phyloP scores from a whole-genome alignment of 2,329 filamentous ascomycete genomes.

The Thielaviopsis musarum region DNA sequence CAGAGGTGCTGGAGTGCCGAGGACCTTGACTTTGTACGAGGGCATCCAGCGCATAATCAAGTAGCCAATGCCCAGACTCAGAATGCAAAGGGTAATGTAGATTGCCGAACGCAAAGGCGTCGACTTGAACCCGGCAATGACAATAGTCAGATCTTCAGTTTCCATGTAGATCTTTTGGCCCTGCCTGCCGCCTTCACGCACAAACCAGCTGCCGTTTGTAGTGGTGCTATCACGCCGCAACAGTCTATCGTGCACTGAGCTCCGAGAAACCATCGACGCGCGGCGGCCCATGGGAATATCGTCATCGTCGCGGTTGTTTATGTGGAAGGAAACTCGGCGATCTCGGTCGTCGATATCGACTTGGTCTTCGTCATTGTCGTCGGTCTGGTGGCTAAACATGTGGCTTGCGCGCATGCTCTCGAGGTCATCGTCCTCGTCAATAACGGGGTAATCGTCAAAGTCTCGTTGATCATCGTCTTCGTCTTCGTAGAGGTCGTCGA shows the following conservation, averaged over 20 bases:
- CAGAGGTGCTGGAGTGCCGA: slow-evolving; percentile 53
- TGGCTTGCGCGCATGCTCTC: slow-evolving; percentile 19
- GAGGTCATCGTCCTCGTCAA: slow-evolving; percentile 25
- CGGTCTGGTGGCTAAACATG: background rate
- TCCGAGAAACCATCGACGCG: slow-evolving; percentile 42
- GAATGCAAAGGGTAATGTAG: slow-evolving; percentile 54
- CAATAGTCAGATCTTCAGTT: slow-evolving; percentile 87
- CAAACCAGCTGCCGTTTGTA: slow-evolving; percentile 49
- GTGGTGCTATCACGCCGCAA: slow-evolving; percentile 53
- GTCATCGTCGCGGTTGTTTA: slow-evolving; percentile 24
- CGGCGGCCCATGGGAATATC: slow-evolving; percentile 39
- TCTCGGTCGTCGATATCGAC: background rate
- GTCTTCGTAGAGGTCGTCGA: slow-evolving; percentile 17
- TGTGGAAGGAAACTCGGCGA: slow-evolving; percentile 18
- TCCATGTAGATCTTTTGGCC: slow-evolving; percentile 88
- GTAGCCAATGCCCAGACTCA: slow-evolving; percentile 64
- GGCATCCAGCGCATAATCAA: slow-evolving; percentile 83
- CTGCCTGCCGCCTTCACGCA: slow-evolving; percentile 28
- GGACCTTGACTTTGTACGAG: slow-evolving; percentile 61
- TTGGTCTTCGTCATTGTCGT: background rate
- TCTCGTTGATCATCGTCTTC: slow-evolving; percentile 3
- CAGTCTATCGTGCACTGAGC: slow-evolving; percentile 45
- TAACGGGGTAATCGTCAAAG: slow-evolving; percentile 10
- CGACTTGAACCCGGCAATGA: slow-evolving; percentile 79
- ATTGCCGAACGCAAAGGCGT: slow-evolving; percentile 48